Base-by-base conservation (phyloP, 306 rosid species). In the Sesbania bispinosa region DNA sequence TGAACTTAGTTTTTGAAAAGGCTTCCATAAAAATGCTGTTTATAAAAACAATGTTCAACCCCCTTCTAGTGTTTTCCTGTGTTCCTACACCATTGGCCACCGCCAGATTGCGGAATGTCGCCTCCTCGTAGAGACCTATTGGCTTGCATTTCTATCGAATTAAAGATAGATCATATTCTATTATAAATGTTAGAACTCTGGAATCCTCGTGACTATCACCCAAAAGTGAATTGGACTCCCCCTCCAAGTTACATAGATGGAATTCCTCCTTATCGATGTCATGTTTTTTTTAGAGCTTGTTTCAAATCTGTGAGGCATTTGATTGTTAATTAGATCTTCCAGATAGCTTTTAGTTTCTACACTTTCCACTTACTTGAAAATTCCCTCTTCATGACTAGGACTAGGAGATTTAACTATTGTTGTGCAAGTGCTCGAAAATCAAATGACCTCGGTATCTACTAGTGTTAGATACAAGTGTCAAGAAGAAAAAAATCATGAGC, bases 121-220 rank as follows among this genome's bases (percentile, higher is more conserved):
- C n/a, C n/a, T n/a, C n/a, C n/a, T n/a, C n/a, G n/a, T n/a, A n/a
- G n/a, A n/a, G n/a, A n/a, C n/a, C n/a, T n/a, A n/a, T n/a, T 62
- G 47, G 84, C 63, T 45, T 59, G 81, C 35, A 71, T 69, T 47
- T 72, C 61, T 26, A 66, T 57, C 7, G 73, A 61, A 62, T 55
- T 58, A 67, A 90, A 90, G 21, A 89, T 88, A 69, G 93, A 14
- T 82, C 81, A 21, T 82, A 83, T 64, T 77, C 46, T 26, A 70
- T 86, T 18, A 19, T 50, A 11, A 70, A 81, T 18, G 20, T 33
- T 21, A 23, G 79, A 10, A 3, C n/a, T 38, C 50, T 45, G 11
- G 63, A 45, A 39, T 35, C 81, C 7, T 78, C 69, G 45, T 7
- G 51, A 33, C 35, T 66, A 42, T 68, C 71, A 29, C 62, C 77